phyloP scores from a whole-genome alignment of 768 basidiomycete species.

The Sporobolomyces pararoseus region DNA sequence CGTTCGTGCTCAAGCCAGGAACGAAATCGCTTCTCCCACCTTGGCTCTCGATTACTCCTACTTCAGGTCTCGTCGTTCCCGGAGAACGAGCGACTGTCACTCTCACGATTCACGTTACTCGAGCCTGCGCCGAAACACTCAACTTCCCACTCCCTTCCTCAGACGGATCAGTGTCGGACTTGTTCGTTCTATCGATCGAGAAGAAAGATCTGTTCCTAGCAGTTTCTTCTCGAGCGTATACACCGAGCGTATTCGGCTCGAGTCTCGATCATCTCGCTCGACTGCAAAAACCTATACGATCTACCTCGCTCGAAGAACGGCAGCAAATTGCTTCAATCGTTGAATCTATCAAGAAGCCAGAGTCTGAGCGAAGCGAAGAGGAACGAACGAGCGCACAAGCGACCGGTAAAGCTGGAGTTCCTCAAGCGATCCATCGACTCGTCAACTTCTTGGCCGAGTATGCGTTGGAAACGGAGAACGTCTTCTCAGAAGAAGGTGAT shows the following conservation, averaged over 20 bases:
- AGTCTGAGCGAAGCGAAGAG: neutral
- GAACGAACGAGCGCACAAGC: neutral
- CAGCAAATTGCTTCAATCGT: neutral
- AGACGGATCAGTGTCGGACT: constrained; percentile 11
- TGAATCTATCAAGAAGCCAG: neutral
- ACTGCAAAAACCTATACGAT: constrained; percentile 16
- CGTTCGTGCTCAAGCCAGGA: constrained; percentile 22
- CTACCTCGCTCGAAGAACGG: constrained; percentile 2
- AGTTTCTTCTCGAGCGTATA: constrained; percentile 10
- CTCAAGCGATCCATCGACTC: constrained; percentile 12
- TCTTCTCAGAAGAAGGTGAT: constrained; percentile 24
- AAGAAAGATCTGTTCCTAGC: constrained; percentile 37
- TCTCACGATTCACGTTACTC: constrained; percentile 23
- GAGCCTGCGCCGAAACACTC: neutral
- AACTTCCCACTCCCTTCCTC: constrained; percentile 8
- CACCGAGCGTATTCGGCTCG: constrained; percentile 28
- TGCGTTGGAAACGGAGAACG: constrained; percentile 5
- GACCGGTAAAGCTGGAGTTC: constrained; percentile 6
- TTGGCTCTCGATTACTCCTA: constrained; percentile 25
- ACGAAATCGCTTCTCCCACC: constrained; percentile 11
- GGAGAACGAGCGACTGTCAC: constrained; percentile 3
- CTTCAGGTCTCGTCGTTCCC: constrained; percentile 28
- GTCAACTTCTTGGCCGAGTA: constrained; percentile 31
- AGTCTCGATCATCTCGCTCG: constrained; percentile 11
- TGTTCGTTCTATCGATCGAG: constrained; percentile 30